A percentile compares a stretch with the other conserved stretches of the same genome.
Conservation (phyloP, 169 alveolate genomes). For the Plasmodium vivax region DNA sequence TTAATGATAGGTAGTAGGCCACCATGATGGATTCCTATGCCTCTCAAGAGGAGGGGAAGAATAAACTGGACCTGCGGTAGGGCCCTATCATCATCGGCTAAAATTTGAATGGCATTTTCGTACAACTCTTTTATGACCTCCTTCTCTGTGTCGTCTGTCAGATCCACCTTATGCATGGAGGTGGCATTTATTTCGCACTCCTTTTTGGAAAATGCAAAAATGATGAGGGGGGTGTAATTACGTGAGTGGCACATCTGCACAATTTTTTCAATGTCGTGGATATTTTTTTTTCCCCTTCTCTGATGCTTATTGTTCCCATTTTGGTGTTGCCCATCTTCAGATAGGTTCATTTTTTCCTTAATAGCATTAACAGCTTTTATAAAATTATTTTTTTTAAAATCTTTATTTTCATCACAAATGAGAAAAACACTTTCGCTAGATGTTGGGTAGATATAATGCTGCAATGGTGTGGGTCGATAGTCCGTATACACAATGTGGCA, state of each 20-base stretch:
- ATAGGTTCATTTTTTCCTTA: conserved; percentile 86
- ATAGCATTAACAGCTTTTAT: conserved; percentile 76
- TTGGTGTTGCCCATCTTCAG: conserved; percentile 74
- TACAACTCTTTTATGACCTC: conserved; percentile 93
- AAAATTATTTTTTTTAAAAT: conserved; percentile 86
- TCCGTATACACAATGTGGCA: conserved; percentile 98
- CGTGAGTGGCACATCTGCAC: conserved; percentile 93
- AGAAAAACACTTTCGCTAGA: conserved; percentile 95
- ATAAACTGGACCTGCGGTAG: conserved; percentile 94
- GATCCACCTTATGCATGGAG: conserved; percentile 86
- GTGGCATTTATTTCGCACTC: conserved; percentile 97
- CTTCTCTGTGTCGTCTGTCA: conserved; percentile 89
- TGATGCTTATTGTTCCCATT: conserved; percentile 69
- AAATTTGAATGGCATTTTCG: conserved; percentile 96
- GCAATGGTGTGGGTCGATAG: conserved; percentile 98
- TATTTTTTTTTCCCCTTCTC: conserved; percentile 63
- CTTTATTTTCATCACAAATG: conserved; percentile 95
- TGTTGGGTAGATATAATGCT: conserved; percentile 96
- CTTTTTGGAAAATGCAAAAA: conserved; percentile 97
- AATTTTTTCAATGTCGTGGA: conserved; percentile 92
- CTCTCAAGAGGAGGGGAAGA: conserved; percentile 93
- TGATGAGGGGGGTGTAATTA: conserved; percentile 95
- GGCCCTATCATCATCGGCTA: conserved; percentile 96
- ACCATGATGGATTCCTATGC: conserved; percentile 99
- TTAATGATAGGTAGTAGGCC: conserved; percentile 97